Conservation (phyloP, 1,284 basidiomycete species). For the Pseudozyma sp. region DNA sequence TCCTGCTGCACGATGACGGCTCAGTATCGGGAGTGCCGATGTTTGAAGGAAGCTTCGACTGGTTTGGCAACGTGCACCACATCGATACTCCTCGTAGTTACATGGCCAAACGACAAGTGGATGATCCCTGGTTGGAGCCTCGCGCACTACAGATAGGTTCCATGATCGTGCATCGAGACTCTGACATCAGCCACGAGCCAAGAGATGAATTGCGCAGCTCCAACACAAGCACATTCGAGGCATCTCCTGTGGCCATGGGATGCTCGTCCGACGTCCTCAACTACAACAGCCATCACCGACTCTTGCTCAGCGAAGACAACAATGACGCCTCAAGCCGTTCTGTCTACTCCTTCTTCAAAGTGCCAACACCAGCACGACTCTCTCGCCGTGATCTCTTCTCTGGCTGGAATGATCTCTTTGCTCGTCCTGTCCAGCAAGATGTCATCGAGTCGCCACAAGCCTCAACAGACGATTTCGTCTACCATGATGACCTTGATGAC, state of each 20-base stretch:
- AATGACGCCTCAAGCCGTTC: conserved; percentile 50
- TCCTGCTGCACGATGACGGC: conserved; percentile 59
- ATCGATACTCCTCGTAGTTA: conserved; percentile 49
- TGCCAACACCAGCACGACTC: conserved; percentile 37
- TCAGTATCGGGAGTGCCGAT: conserved; percentile 38
- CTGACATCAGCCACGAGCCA: conserved; percentile 45
- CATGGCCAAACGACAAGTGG: conserved; percentile 30
- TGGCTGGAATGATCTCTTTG: conserved; percentile 38
- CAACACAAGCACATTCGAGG: conserved; percentile 5
- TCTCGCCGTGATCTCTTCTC: conserved; percentile 40
- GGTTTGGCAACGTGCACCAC: conserved; percentile 59
- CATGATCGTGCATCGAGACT: conserved; percentile 56
- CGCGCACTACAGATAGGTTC: conserved; percentile 25
- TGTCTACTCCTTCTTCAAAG: conserved; percentile 58
- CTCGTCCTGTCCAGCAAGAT: conserved; percentile 14
- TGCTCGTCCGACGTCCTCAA: conserved; percentile 51
- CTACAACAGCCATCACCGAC: conserved; percentile 55
- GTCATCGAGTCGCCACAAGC: conserved; percentile 30
- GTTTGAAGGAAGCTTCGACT: conserved; percentile 61
- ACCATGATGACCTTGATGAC: conserved; percentile 40
- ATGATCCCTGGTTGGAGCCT: conserved; percentile 40
- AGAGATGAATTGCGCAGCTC: conserved; percentile 13
- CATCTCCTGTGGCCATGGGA: conserved; percentile 15
- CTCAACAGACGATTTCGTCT: conserved; percentile 26
- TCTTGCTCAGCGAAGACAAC: conserved; percentile 47